phyloP scores from a whole-genome alignment of 2,329 filamentous ascomycete species.

The Curvularia hawaiiensis region DNA sequence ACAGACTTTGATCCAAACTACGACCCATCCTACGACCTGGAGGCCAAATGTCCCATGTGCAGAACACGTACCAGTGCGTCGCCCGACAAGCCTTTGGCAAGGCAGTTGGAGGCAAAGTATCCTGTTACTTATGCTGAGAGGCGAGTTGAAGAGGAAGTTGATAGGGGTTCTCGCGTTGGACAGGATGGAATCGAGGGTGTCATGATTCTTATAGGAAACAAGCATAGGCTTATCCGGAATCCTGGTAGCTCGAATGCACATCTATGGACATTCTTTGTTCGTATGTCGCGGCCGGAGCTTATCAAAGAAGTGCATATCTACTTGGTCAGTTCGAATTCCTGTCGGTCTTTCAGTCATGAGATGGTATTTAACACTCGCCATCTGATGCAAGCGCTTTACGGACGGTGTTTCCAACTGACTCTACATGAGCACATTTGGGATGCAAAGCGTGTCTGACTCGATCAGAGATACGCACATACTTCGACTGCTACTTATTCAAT shows the following conservation, averaged over 20 bases:
- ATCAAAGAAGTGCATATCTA: conserved; percentile 52
- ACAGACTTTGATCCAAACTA: conserved; percentile 46
- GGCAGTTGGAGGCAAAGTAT: conserved; percentile 43
- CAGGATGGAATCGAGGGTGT: conserved; percentile 46
- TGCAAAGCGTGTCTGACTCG: background rate
- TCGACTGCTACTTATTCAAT: background rate
- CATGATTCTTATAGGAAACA: conserved; percentile 54
- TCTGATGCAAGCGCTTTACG: background rate
- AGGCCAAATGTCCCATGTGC: conserved; percentile 55
- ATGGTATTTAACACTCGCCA: background rate
- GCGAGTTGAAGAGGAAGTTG: conserved; percentile 41
- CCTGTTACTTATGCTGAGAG: conserved; percentile 45
- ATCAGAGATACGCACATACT: background rate
- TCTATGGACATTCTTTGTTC: conserved; percentile 55
- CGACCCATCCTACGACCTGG: conserved; percentile 38
- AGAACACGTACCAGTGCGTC: conserved; percentile 47
- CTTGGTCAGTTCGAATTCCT: conserved; percentile 16
- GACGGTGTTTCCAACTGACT: background rate
- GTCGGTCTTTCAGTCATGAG: background rate
- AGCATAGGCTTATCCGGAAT: conserved; percentile 40
- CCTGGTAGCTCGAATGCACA: conserved; percentile 44
- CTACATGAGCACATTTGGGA: background rate
- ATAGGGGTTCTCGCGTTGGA: conserved; percentile 28
- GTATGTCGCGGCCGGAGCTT: conserved; percentile 51
- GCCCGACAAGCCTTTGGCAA: conserved; percentile 31